Percentiles rank a stretch among this genome's conserved stretches.
Evolutionary conservation across 768 basidiomycete genomes (phyloP).

Genomic region (Psilocybe tampanensis): DNA sequence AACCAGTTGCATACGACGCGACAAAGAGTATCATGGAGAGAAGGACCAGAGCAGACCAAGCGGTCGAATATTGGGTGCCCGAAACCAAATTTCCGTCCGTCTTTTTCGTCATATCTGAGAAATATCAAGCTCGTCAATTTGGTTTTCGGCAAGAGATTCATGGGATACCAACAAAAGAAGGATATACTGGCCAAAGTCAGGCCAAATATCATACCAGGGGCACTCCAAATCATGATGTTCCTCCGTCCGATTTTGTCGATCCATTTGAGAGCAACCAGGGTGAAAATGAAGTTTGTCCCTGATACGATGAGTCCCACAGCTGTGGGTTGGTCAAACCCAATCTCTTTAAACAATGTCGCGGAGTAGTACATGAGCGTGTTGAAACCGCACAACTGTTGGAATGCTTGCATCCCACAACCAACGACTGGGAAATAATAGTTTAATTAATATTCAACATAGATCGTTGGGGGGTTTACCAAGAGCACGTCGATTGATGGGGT

Average conservation of each 20-base stretch:
- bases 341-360: slow-evolving; percentile 76
- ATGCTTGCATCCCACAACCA: slow-evolving; percentile 79
- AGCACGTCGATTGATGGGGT: slow-evolving; percentile 67
- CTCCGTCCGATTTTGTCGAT: slow-evolving; percentile 75
- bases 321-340: slow-evolving; percentile 83
- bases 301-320: slow-evolving; percentile 81
- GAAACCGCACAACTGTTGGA: slow-evolving; percentile 85
- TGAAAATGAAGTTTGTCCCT: slow-evolving; percentile 79
- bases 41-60: slow-evolving; percentile 72
- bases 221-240: slow-evolving; percentile 68
- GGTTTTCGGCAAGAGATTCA: neutral
- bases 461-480: slow-evolving; percentile 52
- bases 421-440: slow-evolving; percentile 47
- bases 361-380: slow-evolving; percentile 80
- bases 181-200: slow-evolving; percentile 64
- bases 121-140: neutral
- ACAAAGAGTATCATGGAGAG: slow-evolving; percentile 84
- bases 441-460: neutral
- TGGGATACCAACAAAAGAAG: slow-evolving; percentile 57
- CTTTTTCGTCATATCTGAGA: slow-evolving; percentile 56
- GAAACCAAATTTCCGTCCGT: slow-evolving; percentile 64
- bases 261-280: slow-evolving; percentile 72
- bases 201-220: slow-evolving; percentile 74
- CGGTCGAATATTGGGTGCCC: slow-evolving; percentile 56
- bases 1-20: slow-evolving; percentile 76